A percentile compares a stretch with the other conserved stretches of the same genome.
Evolutionary conservation across 2,329 filamentous ascomycete species (phyloP).

Genomic region (Botryosphaeria agaves): DNA sequence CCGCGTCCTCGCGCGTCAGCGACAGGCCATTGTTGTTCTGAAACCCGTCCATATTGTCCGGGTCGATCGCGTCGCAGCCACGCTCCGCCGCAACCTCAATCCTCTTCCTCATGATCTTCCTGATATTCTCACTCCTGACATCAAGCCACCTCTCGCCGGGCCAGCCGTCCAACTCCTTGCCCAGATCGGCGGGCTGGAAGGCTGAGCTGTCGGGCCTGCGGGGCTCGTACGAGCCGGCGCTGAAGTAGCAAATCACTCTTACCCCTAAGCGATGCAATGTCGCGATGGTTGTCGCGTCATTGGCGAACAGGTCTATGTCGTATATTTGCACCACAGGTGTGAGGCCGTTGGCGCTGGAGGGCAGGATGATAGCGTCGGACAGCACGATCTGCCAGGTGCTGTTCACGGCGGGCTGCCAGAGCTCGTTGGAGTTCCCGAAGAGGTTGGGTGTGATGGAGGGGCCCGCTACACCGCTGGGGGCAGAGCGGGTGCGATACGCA

Average conservation of each 20-base stretch:
- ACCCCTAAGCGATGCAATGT: slow-evolving; percentile 32
- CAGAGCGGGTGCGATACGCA: too few relatives aligned
- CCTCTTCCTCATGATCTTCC: slow-evolving; percentile 11
- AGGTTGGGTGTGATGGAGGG: too few relatives aligned
- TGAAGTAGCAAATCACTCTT: too few relatives aligned
- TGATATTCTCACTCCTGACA: slow-evolving; percentile 8
- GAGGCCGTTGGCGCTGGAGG: slow-evolving; percentile 14
- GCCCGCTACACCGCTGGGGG: too few relatives aligned
- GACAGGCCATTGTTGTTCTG: slow-evolving; percentile 45
- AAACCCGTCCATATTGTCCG: slow-evolving; percentile 14
- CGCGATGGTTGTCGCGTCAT: slow-evolving; percentile 26
- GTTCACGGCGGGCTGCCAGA: slow-evolving; percentile 38
- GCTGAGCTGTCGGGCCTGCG: slow-evolving; percentile 39
- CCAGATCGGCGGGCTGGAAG: slow-evolving; percentile 39
- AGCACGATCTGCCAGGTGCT: slow-evolving; percentile 47
- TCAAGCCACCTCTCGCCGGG: slow-evolving; percentile 10
- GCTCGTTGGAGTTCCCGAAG: too few relatives aligned
- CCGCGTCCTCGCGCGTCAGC: slow-evolving; percentile 38
- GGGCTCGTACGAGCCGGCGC: slow-evolving; percentile 50
- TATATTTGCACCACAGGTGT: slow-evolving; percentile 37
- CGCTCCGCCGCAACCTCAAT: slow-evolving; percentile 12
- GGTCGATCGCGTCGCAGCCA: slow-evolving; percentile 20
- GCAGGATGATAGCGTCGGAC: slow-evolving; percentile 19
- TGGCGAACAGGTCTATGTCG: slow-evolving; percentile 44
- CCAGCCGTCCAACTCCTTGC: slow-evolving; percentile 28